Base-by-base conservation (phyloP, 129 eudicot genomes). In the Artemisia annua region DNA sequence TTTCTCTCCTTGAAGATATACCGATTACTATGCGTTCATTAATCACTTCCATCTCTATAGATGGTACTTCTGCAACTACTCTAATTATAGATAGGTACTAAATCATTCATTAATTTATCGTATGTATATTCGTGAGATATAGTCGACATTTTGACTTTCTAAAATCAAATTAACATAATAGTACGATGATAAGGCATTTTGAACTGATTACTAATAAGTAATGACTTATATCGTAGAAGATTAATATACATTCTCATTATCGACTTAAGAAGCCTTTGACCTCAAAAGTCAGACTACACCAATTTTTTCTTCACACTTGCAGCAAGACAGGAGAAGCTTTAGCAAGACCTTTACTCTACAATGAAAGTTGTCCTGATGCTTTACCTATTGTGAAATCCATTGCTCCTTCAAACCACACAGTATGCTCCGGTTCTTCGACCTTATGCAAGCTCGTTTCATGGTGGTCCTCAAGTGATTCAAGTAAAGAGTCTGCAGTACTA, bases 41-140 rank as follows among this genome's bases (percentile, higher is more conserved):
- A n/a, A 70, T 90, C 63, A 75, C 87, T 67, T 94, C 99, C 75
- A 81, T 94, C 71, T 88, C 99, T 20, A 80, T 94, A 52, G 99
- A 94, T 69, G 99, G 97, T 7, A 95, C 97, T 69, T 95, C 99
- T 77, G 91, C 96, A 75, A 95, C 97, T 35, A 95, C 97, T 62
- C 69, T 95, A 24, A 95, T 95, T 44, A n/a, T 95, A 60, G 86
- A 95, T 80, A 79, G 97, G 99, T 90, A 66, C 43, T n/a, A 55
- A 48, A 19, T 58, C 48, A n/a, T 49, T 62, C 56, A 17, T 50
- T 30, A 60, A 51, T 73, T 46, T 15, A 11, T 76, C 56, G 53
- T n/a, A 5, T 13, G 64, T n/a, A 63, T 39, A n/a, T 7, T 8
- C 46, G 46, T 39, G 46, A 39, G 46, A 39, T 39, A 39, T 39